A percentile compares a stretch with the other conserved stretches of the same genome.
Conservation (phyloP, 2,329 filamentous ascomycete species). For the Pseudogymnoascus sp. region DNA sequence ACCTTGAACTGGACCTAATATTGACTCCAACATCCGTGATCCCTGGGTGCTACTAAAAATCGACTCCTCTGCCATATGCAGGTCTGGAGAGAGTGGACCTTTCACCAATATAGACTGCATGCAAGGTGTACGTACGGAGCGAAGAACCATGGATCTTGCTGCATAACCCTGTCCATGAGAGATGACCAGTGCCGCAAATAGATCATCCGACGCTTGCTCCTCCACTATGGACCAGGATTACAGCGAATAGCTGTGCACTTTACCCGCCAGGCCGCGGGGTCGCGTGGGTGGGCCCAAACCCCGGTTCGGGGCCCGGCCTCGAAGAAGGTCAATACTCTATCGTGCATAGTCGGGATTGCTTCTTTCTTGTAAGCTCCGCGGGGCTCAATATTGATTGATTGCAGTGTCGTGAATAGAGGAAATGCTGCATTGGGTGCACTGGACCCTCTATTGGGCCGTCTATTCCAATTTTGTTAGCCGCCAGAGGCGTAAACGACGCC, state of each 20-base stretch:
- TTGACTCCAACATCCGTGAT: not conserved
- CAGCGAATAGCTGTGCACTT: constrained; percentile 4
- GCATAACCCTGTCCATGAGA: not conserved
- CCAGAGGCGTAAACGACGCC: not conserved
- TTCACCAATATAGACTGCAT: not conserved
- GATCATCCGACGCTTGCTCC: not conserved
- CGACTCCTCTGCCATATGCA: not conserved
- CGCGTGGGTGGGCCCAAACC: not conserved
- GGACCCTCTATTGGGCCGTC: not conserved
- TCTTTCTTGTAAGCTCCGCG: not conserved
- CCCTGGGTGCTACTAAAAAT: not conserved
- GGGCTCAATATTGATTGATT: not conserved
- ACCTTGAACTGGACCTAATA: not conserved
- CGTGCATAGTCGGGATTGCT: not conserved
- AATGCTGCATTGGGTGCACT: not conserved
- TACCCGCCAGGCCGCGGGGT: constrained; percentile 3
- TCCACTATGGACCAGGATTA: not conserved
- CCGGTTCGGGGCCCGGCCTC: not conserved
- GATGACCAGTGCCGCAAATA: not conserved
- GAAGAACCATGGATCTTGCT: not conserved
- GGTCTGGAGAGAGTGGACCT: not conserved
- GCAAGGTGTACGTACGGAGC: not conserved
- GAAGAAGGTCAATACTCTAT: constrained; percentile 6
- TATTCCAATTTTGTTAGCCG: not conserved
- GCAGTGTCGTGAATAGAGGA: not conserved